Base-by-base conservation (phyloP, 176 grass and related monocot genomes). In the Avena eriantha region DNA sequence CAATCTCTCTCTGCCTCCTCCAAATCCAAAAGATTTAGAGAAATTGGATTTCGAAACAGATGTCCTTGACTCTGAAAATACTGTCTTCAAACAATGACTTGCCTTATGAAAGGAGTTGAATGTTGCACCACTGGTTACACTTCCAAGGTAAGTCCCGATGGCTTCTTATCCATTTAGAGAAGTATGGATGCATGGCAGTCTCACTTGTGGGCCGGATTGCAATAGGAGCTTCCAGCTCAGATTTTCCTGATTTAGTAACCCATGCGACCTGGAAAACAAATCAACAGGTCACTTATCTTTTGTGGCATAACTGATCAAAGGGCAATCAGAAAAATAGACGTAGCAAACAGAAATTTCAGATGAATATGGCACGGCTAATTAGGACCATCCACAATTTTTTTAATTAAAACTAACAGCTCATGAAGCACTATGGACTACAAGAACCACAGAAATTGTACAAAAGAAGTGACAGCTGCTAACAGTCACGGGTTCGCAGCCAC, bases 161-260 rank as follows among this genome's bases (percentile, higher is more conserved):
- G 11, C 95, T 90, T 90, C 95, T 88, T 86, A 94, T 97, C 95
- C 95, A 97, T 80, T 94, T 97, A 45, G 95, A 92, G 87, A 94
- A 97, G 87, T 97, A 97, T 79, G 92, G 95, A 82, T 97, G 94
- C 90, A 97, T 97, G n/a, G 86, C 86, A 7, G 92, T 94, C 84
- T 97, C 95, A 79, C 92, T 92, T 26, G 92, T 94, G 8, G 95
- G 88, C 66, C 95, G 90, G 70, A 97, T 86, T 49, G 90, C 95
- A 69, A 94, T 91, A 66, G 92, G 92, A 75, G 93, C 88, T 83
- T 97, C 95, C 79, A 97, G 54, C 3, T 94, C 95, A 77, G 92
- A 91, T 39, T 92, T 89, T 29, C 94, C 92, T n/a, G 92, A 90
- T 76, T 94, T 92, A 58, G 90, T 97, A 66, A 94, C 91, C 91